phyloP scores from a whole-genome alignment of 2,329 filamentous ascomycete species.

The Sphaerulina musiva region DNA sequence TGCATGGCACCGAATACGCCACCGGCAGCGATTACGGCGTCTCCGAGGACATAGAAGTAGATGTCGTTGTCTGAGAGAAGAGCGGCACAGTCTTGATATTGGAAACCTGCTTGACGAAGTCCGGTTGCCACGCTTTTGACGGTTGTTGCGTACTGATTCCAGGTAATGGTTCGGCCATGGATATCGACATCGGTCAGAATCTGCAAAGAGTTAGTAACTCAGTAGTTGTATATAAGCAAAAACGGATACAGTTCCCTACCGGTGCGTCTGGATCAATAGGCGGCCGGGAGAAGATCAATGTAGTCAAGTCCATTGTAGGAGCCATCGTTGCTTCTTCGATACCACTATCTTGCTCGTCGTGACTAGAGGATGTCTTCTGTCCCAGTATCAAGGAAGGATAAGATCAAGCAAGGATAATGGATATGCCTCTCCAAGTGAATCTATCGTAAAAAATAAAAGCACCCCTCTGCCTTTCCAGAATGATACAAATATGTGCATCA shows the following conservation, averaged over 20 bases:
- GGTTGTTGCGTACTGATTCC: constrained; percentile 4
- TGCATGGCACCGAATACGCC: constrained; percentile 10
- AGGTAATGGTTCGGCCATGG: not conserved
- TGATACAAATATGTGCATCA: too few species aligned
- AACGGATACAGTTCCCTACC: not conserved
- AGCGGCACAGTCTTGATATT: constrained; percentile 9
- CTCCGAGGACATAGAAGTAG: constrained; percentile 8
- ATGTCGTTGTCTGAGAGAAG: constrained; percentile 13
- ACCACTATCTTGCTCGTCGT: too few species aligned
- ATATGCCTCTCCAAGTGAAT: too few species aligned
- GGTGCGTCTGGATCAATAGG: not conserved
- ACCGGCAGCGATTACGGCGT: constrained; percentile 13
- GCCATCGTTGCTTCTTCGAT: too few species aligned
- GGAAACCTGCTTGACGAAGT: constrained; percentile 1
- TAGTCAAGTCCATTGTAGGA: not conserved
- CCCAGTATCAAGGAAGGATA: too few species aligned
- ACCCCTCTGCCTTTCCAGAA: too few species aligned
- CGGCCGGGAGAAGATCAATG: not conserved
- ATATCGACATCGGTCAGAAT: not conserved
- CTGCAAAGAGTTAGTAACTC: not conserved
- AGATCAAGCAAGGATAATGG: too few species aligned
- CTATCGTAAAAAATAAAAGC: too few species aligned
- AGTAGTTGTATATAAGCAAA: too few species aligned
- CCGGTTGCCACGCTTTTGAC: constrained; percentile 13
- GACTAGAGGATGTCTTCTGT: too few species aligned